Conservation (phyloP, 2,329 filamentous ascomycete genomes). For the Curvularia verruculosa region DNA sequence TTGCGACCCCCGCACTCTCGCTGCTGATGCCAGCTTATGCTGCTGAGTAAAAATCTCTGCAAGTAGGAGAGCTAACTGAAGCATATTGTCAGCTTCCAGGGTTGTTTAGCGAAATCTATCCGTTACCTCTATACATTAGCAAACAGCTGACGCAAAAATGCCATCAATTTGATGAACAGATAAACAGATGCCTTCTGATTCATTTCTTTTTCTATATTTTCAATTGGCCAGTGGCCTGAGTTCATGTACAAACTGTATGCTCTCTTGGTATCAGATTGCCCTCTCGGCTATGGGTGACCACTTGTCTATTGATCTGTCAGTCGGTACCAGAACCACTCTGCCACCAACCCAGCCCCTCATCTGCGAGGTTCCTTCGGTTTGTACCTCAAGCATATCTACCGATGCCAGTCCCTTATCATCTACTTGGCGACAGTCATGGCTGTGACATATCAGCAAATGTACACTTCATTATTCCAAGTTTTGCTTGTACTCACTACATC, state of each 20-base stretch:
- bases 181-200: neutral
- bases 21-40: no score
- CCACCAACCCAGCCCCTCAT: constrained; percentile 46
- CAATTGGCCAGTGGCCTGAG: neutral
- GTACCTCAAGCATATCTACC: constrained; percentile 34
- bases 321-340: constrained; percentile 49
- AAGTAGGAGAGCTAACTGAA: no score
- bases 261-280: constrained; percentile 23
- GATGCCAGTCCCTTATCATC: constrained; percentile 27
- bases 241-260: no score
- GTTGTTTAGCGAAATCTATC: no score
- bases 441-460: constrained; percentile 8
- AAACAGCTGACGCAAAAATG: no score
- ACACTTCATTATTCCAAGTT: constrained; percentile 19
- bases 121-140: no score
- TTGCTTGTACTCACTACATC: constrained; percentile 47
- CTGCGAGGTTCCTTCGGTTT: constrained; percentile 27
- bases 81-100: no score
- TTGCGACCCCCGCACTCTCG: no score
- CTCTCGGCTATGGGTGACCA: constrained; percentile 48
- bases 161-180: no score
- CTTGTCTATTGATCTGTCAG: constrained; percentile 44
- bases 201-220: neutral
- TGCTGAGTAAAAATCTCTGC: no score
- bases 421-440: constrained; percentile 37